Percentiles rank a stretch among this genome's conserved stretches.
Conservation (phyloP, 1,284 basidiomycete species). For the Bjerkandera adusta region DNA sequence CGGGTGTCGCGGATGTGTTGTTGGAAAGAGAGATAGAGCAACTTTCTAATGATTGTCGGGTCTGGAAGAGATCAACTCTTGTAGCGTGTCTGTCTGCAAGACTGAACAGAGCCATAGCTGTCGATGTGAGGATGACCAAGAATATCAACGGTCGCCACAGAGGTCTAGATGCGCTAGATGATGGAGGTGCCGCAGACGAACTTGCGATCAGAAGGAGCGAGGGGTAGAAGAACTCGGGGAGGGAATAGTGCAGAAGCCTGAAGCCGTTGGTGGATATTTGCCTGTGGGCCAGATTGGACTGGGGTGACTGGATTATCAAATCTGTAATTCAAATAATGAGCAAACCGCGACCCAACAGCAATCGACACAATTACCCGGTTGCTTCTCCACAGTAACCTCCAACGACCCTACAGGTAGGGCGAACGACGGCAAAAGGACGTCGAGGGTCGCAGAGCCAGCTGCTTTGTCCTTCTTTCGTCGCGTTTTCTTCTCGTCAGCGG, state of each 20-base stretch:
- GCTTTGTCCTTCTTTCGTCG: constrained; percentile 23
- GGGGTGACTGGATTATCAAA: constrained; percentile 37
- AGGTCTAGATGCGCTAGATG: neutral
- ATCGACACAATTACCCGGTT: constrained; percentile 13
- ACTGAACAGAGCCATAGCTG: constrained; percentile 25
- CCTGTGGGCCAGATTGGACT: constrained; percentile 49
- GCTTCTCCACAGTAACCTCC: constrained; percentile 54
- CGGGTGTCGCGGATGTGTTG: constrained; percentile 13
- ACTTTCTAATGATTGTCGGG: constrained; percentile 34
- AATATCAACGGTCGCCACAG: neutral
- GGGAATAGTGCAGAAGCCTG: constrained; percentile 51
- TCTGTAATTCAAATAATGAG: constrained; percentile 30
- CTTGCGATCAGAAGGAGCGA: constrained; percentile 23
- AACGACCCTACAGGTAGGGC: constrained; percentile 60
- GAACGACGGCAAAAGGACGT: constrained; percentile 67
- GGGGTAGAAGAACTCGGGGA: constrained; percentile 57
- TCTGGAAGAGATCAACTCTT: constrained; percentile 35
- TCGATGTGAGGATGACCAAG: constrained; percentile 5
- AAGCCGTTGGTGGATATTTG: constrained; percentile 32
- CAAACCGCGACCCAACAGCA: neutral
- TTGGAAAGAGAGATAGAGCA: constrained; percentile 13
- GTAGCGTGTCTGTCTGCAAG: constrained; percentile 34
- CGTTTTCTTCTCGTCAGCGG: constrained; percentile 20
- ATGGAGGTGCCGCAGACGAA: too few relatives aligned
- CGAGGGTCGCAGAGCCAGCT: constrained; percentile 35